Evolutionary conservation across 768 basidiomycete species (phyloP).

Genomic region (Kwoniella europaea): DNA sequence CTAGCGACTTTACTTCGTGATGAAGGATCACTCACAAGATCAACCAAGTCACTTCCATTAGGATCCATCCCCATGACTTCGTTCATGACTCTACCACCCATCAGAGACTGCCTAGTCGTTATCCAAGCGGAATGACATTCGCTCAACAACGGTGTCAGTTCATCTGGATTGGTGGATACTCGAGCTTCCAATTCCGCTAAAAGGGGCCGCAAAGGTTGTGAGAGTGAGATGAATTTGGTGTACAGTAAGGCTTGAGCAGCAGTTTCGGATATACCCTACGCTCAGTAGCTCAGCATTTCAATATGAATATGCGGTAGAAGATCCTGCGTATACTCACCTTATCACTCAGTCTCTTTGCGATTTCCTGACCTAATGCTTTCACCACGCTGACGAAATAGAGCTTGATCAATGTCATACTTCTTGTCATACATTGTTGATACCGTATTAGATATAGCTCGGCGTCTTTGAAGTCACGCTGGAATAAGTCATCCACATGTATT

Average conservation of each 20-base stretch:
- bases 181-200: slow-evolving; percentile 84
- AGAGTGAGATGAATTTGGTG: slow-evolving; percentile 78
- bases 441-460: slow-evolving; percentile 92
- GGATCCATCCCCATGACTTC: slow-evolving; percentile 86
- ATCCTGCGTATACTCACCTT: slow-evolving; percentile 62
- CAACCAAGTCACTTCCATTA: slow-evolving; percentile 77
- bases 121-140: slow-evolving; percentile 92
- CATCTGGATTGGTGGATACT: slow-evolving; percentile 76
- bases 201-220: slow-evolving; percentile 74
- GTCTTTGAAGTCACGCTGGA: slow-evolving; percentile 85
- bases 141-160: slow-evolving; percentile 74
- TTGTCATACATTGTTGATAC: slow-evolving; percentile 97
- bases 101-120: slow-evolving; percentile 69
- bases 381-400: slow-evolving; percentile 92
- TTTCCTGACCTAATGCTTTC: slow-evolving; percentile 75
- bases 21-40: slow-evolving; percentile 65
- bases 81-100: slow-evolving; percentile 74
- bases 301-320: neutral
- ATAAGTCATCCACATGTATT: neutral
- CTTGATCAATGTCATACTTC: slow-evolving; percentile 96
- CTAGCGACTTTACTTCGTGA: no score
- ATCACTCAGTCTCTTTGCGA: slow-evolving; percentile 74
- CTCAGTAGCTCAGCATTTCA: neutral
- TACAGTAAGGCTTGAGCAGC: slow-evolving; percentile 76
- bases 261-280: slow-evolving; percentile 75